Base-by-base conservation (phyloP, 441 rosid genomes). In the Aleurites moluccanus region DNA sequence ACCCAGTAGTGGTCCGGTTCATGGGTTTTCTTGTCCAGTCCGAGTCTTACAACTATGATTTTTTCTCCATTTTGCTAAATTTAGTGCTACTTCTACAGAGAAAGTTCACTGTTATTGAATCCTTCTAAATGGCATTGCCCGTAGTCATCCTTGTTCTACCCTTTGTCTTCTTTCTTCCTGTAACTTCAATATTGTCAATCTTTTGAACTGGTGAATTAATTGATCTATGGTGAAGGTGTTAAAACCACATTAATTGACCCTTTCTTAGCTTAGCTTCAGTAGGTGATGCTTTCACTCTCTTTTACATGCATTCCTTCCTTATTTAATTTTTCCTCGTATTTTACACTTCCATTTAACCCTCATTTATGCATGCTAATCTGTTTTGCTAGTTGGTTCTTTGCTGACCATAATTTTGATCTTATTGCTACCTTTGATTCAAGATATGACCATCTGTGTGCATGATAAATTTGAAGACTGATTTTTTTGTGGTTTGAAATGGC, bases 401-500 rank as follows among this genome's bases (percentile, higher is more conserved):
- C 16, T 45, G 50, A 50, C 57, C 8, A 52, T 65, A 38, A 6
- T 70, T 50, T 67, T 45, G 45, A 72, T 69, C 57, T 64, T 21
- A 35, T 67, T 27, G 61, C 71, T 69, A 20, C n/a, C 50, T 57
- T 64, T 25, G 8, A 21, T 67, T 71, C 59, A 67, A 47, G 27
- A 50, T 21, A 15, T 59, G 52, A 56, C 50, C 10, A 65, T 47
- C 38, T 49, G 10, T 53, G 70, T 70, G 38, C 44, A 53, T 62
- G 20, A 63, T 50, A 38, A 62, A 20, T 72, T 57, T 72, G 56
- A n/a, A n/a, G 23, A 42, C 53, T 44, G 71, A 71, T n/a, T 18
- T 59, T 27, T 21, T 25, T 50, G 52, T 6, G 64, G 23, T 52
- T n/a, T n/a, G n/a, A 20, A 75, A 74, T 78, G 76, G 65, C 50